These are phyloP conservation scores for Eucalyptus sp. DNA, from an alignment of 345 rosid species.

Conservation along the genomic window DNA sequence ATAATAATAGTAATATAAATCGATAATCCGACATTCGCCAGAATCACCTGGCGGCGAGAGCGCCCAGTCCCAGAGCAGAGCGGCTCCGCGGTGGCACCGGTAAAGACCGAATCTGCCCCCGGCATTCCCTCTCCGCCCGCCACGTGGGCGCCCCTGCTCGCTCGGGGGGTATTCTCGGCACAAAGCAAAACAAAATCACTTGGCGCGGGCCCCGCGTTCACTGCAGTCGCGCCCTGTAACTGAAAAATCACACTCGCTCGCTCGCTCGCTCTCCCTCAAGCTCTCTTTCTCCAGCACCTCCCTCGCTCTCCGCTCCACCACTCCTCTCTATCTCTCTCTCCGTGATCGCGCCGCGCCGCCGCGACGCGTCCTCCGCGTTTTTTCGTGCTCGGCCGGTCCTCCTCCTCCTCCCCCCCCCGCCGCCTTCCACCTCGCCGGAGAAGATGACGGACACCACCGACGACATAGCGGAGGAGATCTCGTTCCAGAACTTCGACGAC, in stretches of 20 bases:
- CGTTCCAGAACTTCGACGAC: slow-evolving; percentile 90
- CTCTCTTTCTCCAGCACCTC: neutral
- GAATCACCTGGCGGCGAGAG: neutral
- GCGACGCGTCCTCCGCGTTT: neutral
- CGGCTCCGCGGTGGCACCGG: neutral
- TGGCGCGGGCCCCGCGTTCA: neutral
- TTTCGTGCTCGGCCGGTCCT: neutral
- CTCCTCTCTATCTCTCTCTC: neutral
- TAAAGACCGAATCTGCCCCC: neutral
- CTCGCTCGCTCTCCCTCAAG: neutral
- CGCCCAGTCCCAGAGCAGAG: no score
- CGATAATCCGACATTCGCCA: neutral
- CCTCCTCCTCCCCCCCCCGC: neutral
- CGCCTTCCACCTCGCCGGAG: neutral
- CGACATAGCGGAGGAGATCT: slow-evolving; percentile 89
- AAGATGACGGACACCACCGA: slow-evolving; percentile 92
- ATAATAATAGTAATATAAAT: neutral
- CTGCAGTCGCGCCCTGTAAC: neutral
- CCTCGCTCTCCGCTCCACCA: neutral
- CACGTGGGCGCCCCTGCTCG: neutral
- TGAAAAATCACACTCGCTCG: neutral
- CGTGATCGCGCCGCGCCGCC: neutral
- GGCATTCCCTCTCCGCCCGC: neutral
- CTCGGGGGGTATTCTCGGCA: neutral
- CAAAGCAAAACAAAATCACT: neutral